A percentile compares a stretch with the other conserved stretches of the same genome.
Conservation (phyloP, 768 basidiomycete genomes). For the Krasilnikovozyma curviuscula region DNA sequence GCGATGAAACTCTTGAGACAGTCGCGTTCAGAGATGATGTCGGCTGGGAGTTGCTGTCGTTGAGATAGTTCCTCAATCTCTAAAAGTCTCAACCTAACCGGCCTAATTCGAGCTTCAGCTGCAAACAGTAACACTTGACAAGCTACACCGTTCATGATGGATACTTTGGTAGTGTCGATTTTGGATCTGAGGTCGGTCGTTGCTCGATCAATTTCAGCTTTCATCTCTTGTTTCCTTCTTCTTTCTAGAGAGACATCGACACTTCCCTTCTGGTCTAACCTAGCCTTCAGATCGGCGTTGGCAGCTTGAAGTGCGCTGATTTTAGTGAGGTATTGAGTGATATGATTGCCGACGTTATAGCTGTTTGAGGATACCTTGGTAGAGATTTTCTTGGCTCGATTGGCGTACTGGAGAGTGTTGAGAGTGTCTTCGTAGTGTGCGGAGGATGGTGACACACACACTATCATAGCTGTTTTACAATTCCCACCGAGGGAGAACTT, state of each 20-base stretch:
- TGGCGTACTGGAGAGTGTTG: conserved; percentile 92
- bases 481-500: conserved; percentile 97
- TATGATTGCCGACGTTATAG: conserved; percentile 83
- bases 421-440: conserved; percentile 96
- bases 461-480: conserved; percentile 99
- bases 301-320: conserved; percentile 72
- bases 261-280: conserved; percentile 50
- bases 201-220: conserved; percentile 51
- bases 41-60: conserved; percentile 22
- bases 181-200: conserved; percentile 52
- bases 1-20: conserved; percentile 46
- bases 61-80: conserved; percentile 34
- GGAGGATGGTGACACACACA: conserved; percentile 87
- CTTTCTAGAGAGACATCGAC: conserved; percentile 44
- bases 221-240: conserved; percentile 45
- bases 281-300: conserved; percentile 67
- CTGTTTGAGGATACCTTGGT: conserved; percentile 91
- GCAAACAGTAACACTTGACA: conserved; percentile 52
- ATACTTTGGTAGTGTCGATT: conserved; percentile 47
- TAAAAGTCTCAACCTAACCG: conserved; percentile 43
- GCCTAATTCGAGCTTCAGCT: conserved; percentile 46
- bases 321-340: conserved; percentile 84
- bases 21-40: conserved; percentile 45
- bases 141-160: conserved; percentile 54
- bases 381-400: conserved; percentile 94